Base-by-base conservation (phyloP, 1,139 yeast genomes). In the Blastobotrys malaysiensis region DNA sequence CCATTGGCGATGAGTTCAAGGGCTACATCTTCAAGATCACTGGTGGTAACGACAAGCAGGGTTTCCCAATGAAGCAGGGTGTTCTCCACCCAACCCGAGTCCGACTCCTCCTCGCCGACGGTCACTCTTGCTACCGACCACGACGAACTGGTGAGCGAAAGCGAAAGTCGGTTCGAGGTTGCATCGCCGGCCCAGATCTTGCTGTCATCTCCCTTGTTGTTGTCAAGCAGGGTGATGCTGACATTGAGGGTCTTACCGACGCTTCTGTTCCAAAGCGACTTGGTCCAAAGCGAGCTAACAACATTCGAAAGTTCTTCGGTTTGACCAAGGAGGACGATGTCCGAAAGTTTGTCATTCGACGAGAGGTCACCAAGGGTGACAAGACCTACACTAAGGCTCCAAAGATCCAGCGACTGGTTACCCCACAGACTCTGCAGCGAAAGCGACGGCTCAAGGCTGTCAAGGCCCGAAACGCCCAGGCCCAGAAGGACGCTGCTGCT, bases 11-110 rank as follows among this genome's bases (percentile, higher is more conserved):
- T 73, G 98, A 91, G 81, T 91, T 91, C 95, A 91, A 90, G 81
- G 99, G 99, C 74, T 93, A 93, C 91, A 79, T 90, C 76, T 91
- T 93, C 88, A 93, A 85, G 84, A 91, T 93, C 79, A 81, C 98
- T 70, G 99, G 99, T 76, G 99, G 99, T 86, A 95, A 95, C 88
- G 99, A 93, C 83, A 93, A 93, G 83, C 99, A 93, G 84, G 99
- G 99, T 83, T 95, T 93, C 97, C 98, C 99, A 81, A 93, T 95
- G 99, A 93, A 91, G 81, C 99, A 93, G 82, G 97, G 97, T 86
- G 99, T 93, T 67, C 83, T 93, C 85, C 95, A 89, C 83, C 98
- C 99, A 80, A 89, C 95, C 85, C 95, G 99, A 87, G 98, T 95
- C 73, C 90, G 88, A 78, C 86, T 93, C 73, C 84, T 95, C 76